Evolutionary conservation across 1,284 basidiomycete species (phyloP), one percentile per base, ranked within the genome.

Genomic region (Boletus sp.): DNA sequence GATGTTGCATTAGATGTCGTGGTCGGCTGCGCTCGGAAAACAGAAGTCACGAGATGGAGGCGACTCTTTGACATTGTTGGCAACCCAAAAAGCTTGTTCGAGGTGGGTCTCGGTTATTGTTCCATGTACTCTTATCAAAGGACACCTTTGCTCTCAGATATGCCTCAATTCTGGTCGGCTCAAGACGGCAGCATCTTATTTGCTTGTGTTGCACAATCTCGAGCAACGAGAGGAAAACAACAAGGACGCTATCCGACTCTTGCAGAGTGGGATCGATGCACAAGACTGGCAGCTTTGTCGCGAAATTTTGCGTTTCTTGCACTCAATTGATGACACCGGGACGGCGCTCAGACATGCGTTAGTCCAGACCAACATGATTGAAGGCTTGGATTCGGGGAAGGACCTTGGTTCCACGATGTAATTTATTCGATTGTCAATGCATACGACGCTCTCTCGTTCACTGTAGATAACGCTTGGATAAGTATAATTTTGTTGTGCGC

Each of bases 11-110:
- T 98, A 54, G 92, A 97, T 60, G 95, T 99, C 6, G 92, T 99
- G 2, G 96, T 98, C 9, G 89, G 92, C 7, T 98, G 96, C 69
- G 97, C 97, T 9, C 82, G 97, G 50, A 99, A 99, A 78, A 99
- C 95, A 4, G 97, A 99, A 74, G 85, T 96, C 67, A 89, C 92
- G 7, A 78, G 92, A 48, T 99, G 97, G 97, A 83, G 82, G 37
- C 83, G 88, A 58, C 77, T 99, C 27, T 99, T 99, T 70, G 86
- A 86, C 56, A 82, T 92, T 18, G 95, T 97, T 6, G 97, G 97
- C 2, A 89, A 88, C 64, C 96, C 97, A 0, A 88, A 93, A 66
- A 79, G 82, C 2, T 78, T 99, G n/a, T 98, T 98, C 69, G 94
- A 97, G 79, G 91, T 91, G 69, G 37, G 77, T 65, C 45, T 50